These are phyloP conservation scores for Lactifluus hygrophoroides DNA, from an alignment of 768 basidiomycete species.

Conservation along the genomic window DNA sequence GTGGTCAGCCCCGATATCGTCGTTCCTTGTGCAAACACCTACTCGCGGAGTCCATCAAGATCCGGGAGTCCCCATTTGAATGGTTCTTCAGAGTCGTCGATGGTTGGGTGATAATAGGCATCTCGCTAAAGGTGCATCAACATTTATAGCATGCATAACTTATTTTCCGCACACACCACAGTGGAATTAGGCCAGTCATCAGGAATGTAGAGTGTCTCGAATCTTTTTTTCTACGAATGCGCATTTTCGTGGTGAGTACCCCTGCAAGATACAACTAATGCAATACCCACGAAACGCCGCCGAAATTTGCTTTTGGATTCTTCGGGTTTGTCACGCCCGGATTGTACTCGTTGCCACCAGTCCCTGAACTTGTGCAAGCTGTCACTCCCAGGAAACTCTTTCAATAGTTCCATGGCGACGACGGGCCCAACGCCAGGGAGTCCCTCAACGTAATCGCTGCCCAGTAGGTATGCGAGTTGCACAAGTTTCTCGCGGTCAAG, in stretches of 20 bases:
- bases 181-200: slow-evolving; percentile 88
- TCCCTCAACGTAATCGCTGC: slow-evolving; percentile 95
- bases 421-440: slow-evolving; percentile 90
- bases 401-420: slow-evolving; percentile 89
- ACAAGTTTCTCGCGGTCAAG: slow-evolving; percentile 81
- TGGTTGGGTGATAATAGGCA: slow-evolving; percentile 86
- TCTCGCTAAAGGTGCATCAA: slow-evolving; percentile 50
- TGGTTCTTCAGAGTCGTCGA: slow-evolving; percentile 85
- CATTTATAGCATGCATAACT: neutral
- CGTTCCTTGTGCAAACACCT: slow-evolving; percentile 26
- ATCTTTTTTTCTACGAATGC: slow-evolving; percentile 70
- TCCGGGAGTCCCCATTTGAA: slow-evolving; percentile 99
- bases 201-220: slow-evolving; percentile 71
- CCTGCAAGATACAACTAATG: neutral
- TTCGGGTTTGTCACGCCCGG: slow-evolving; percentile 69
- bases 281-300: slow-evolving; percentile 67
- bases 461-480: slow-evolving; percentile 85
- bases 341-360: slow-evolving; percentile 94
- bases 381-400: slow-evolving; percentile 83
- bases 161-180: slow-evolving; percentile 48
- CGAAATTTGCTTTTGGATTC: slow-evolving; percentile 74
- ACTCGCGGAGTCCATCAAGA: slow-evolving; percentile 84
- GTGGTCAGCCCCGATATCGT: slow-evolving; percentile 17
- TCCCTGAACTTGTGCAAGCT: slow-evolving; percentile 81
- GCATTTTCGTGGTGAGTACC: neutral